Percentiles rank a stretch among this genome's conserved stretches.
These are phyloP conservation scores for Penicillium atrosanguineum DNA, from an alignment of 495 filamentous ascomycete species.

Conservation along the genomic window DNA sequence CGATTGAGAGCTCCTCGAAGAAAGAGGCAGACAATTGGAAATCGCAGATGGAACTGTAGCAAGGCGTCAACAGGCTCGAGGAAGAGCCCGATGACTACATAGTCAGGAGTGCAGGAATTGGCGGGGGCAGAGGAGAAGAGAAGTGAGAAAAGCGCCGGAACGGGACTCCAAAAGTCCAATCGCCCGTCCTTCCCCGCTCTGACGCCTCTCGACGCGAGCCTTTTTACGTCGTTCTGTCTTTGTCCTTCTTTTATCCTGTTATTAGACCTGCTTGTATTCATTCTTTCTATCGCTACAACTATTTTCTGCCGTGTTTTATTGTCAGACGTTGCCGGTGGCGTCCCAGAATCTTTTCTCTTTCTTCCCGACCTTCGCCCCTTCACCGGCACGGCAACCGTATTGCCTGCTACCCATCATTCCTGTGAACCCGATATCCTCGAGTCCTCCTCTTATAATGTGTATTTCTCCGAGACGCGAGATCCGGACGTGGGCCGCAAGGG, in stretches of 20 bases:
- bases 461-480: conserved; percentile 3
- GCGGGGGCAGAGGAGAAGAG: conserved; percentile 32
- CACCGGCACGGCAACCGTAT: conserved; percentile 9
- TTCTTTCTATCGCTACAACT: not conserved
- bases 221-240: conserved; percentile 9
- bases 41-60: conserved; percentile 30
- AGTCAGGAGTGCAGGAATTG: conserved; percentile 37
- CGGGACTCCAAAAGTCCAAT: conserved; percentile 35
- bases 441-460: not conserved
- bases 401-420: not conserved
- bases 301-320: not conserved
- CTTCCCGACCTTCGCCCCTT: not conserved
- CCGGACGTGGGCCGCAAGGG: conserved; percentile 4
- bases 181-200: conserved; percentile 34
- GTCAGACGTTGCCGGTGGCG: not conserved
- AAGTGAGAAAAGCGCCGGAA: conserved; percentile 37
- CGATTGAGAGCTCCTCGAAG: conserved; percentile 25
- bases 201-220: conserved; percentile 23
- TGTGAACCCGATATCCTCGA: not conserved
- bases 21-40: conserved; percentile 22
- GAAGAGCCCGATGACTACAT: conserved; percentile 44
- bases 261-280: not conserved
- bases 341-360: not conserved
- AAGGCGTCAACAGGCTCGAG: conserved; percentile 37
- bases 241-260: conserved; percentile 6